Evolutionary conservation across 2,329 filamentous ascomycete species (phyloP).

Genomic region (Aureobasidium sp.): DNA sequence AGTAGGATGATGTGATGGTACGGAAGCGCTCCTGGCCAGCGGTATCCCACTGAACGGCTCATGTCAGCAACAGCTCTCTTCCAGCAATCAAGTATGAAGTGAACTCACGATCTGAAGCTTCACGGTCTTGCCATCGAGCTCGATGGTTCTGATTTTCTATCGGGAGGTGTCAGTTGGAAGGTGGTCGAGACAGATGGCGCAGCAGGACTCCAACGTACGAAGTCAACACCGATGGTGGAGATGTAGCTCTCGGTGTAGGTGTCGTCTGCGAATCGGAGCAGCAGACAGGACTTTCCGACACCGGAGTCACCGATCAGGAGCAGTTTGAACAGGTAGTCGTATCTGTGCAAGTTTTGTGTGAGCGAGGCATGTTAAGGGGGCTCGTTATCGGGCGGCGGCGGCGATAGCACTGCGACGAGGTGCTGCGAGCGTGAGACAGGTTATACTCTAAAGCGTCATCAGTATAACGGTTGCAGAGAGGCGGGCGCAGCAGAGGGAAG

Average conservation of each 20-base stretch:
- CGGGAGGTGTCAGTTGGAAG: conserved; percentile 26
- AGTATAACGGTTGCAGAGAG: background rate
- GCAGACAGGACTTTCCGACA: conserved; percentile 98
- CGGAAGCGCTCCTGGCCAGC: conserved; percentile 99
- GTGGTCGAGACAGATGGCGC: background rate
- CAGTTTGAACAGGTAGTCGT: conserved; percentile 99
- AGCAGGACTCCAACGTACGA: conserved; percentile 56
- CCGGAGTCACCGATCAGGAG: conserved; percentile 99
- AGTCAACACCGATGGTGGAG: conserved; percentile 98
- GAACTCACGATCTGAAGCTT: conserved; percentile 93
- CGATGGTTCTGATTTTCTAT: conserved; percentile 99
- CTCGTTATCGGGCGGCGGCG: conserved; percentile 3
- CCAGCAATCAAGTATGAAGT: background rate
- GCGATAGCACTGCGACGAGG: background rate
- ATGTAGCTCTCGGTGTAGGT: conserved; percentile 99
- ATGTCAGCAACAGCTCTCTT: conserved; percentile 18
- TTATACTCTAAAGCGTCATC: background rate
- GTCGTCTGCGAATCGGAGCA: conserved; percentile 96
- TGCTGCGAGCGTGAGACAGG: background rate
- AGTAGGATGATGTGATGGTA: conserved; percentile 99
- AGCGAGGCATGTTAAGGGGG: conserved; percentile 11
- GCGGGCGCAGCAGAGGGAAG: conserved; percentile 18
- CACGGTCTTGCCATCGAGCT: conserved; percentile 98
- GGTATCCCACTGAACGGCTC: conserved; percentile 77
- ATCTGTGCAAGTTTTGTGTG: conserved; percentile 53